Percentiles rank a stretch among this genome's conserved stretches.
Evolutionary conservation across 345 rosid genomes (phyloP).

Genomic region (Noccaea caerulescens): DNA sequence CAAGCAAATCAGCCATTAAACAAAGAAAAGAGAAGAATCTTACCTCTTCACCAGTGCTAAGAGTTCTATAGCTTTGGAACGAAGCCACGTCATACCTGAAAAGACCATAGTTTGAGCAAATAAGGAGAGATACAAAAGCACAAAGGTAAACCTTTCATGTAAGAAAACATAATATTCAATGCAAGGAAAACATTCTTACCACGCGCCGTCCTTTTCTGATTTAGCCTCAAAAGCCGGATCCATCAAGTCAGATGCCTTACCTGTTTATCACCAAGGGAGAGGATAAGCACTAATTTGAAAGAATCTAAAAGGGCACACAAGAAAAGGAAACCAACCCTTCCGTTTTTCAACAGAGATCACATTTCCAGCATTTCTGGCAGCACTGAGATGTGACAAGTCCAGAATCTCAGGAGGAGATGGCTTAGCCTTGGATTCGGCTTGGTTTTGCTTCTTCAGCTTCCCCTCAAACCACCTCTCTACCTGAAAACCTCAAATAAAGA

Average conservation of each 20-base stretch:
- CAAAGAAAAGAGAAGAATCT: constrained; percentile 38
- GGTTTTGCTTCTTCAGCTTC: constrained; percentile 20
- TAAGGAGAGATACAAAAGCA: not conserved
- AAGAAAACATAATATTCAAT: not conserved
- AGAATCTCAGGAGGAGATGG: constrained; percentile 40
- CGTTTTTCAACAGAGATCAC: not conserved
- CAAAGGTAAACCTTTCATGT: not conserved
- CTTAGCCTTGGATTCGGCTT: constrained; percentile 11
- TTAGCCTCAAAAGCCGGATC: constrained; percentile 78
- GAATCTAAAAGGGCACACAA: constrained; percentile 16
- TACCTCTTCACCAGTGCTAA: constrained; percentile 71
- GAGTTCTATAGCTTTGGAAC: constrained; percentile 62
- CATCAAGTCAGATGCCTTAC: constrained; percentile 44
- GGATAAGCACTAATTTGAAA: not conserved
- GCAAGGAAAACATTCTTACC: constrained; percentile 53
- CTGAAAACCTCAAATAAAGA: constrained; percentile 43
- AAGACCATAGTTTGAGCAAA: constrained; percentile 26
- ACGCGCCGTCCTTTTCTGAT: constrained; percentile 74
- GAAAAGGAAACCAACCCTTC: constrained; percentile 48
- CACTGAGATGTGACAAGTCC: constrained; percentile 46
- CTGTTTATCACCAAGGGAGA: constrained; percentile 27
- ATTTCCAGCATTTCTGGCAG: not conserved
- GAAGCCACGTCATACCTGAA: constrained; percentile 78
- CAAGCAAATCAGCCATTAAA: constrained; percentile 19
- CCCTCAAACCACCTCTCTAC: constrained; percentile 72